phyloP scores from a whole-genome alignment of 1,284 basidiomycete species.

The Trichosporon inkin region DNA sequence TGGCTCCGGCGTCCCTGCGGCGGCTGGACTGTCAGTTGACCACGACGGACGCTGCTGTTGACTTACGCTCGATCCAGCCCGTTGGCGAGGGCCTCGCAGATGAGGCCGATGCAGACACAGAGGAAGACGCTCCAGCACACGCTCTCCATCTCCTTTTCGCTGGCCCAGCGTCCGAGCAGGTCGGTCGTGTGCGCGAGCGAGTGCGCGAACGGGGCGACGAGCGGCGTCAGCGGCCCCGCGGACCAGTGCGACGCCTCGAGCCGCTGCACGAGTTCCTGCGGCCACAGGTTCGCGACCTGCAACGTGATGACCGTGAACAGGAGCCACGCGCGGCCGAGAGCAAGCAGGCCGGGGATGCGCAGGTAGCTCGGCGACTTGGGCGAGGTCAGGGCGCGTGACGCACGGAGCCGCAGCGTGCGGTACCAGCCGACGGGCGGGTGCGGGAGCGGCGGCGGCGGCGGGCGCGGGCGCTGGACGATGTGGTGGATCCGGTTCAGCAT shows the following conservation, averaged over 20 bases:
- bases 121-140: conserved; percentile 48
- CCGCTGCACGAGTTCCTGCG: conserved; percentile 11
- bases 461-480: conserved; percentile 42
- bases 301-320: conserved; percentile 41
- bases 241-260: background rate
- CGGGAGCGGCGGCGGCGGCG: conserved; percentile 30
- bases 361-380: conserved; percentile 31
- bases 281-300: conserved; percentile 43
- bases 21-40: conserved; percentile 25
- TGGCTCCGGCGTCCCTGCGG: conserved; percentile 35
- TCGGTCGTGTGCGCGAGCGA: conserved; percentile 16
- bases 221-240: background rate
- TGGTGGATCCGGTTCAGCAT: conserved; percentile 48
- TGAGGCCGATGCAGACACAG: conserved; percentile 41
- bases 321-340: conserved; percentile 37
- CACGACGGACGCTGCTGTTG: background rate
- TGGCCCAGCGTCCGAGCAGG: conserved; percentile 34
- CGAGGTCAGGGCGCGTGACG: conserved; percentile 28
- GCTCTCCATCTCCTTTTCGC: conserved; percentile 39
- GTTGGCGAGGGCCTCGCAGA: conserved; percentile 39
- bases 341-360: conserved; percentile 40
- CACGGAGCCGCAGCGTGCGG: background rate
- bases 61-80: conserved; percentile 43
- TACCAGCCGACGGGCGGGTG: conserved; percentile 22
- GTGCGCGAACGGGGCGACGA: background rate